These are phyloP conservation scores for Paulownia fortunei DNA, from an alignment of 257 asterid species.

Conservation along the genomic window DNA sequence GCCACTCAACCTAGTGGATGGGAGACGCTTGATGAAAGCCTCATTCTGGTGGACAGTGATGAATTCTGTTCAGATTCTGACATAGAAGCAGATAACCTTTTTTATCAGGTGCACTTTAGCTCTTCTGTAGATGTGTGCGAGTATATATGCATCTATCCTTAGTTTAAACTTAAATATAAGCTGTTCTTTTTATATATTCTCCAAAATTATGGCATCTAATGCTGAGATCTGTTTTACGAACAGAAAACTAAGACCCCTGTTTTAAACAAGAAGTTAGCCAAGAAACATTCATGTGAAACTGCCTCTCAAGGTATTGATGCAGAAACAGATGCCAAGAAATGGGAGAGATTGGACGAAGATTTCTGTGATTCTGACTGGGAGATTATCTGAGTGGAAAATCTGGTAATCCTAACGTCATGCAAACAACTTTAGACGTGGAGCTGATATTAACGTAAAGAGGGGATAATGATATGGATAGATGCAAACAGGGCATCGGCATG, in stretches of 20 bases:
- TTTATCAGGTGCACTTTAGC: neutral
- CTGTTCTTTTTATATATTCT: no score
- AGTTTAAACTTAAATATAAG: neutral
- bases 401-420: neutral
- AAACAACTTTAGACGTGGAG: no score
- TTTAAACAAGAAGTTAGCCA: neutral
- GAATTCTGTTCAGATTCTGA: neutral
- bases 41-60: neutral
- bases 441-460: no score
- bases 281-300: neutral
- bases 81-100: neutral
- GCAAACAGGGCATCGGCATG: neutral
- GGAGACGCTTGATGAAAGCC: neutral
- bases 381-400: constrained; percentile 6
- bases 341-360: constrained; percentile 27
- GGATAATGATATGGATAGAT: neutral
- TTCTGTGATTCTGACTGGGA: constrained; percentile 27
- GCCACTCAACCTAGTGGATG: neutral
- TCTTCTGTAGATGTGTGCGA: neutral
- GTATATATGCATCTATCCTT: neutral
- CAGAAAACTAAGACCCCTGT: neutral
- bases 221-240: neutral
- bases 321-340: neutral
- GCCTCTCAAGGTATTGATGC: neutral
- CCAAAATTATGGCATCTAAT: no score